These are phyloP conservation scores for Pelargonium australe DNA, from an alignment of 441 rosid genomes.

Conservation along the genomic window DNA sequence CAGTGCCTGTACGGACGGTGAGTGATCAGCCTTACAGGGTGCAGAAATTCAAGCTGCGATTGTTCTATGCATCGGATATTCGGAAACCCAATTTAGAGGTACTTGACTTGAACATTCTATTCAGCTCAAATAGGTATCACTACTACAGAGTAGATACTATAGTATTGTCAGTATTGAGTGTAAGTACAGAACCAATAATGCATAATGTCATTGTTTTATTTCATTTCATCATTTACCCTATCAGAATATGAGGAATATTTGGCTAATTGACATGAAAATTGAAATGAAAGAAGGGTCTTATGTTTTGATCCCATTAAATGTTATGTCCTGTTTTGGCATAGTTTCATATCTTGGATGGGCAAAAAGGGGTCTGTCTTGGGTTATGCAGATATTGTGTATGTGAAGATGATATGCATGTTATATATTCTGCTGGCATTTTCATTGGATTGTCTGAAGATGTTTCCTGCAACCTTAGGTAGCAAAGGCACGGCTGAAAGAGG, in stretches of 20 bases:
- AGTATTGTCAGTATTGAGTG: neutral
- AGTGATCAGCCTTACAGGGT: conserved; percentile 95
- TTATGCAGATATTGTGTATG: neutral
- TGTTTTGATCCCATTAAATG: neutral
- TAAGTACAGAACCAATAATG: neutral
- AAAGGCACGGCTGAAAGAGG: conserved; percentile 67
- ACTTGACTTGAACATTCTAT: conserved; percentile 1
- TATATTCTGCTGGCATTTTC: conserved; percentile 1
- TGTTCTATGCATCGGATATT: conserved; percentile 75
- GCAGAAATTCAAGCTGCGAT: conserved; percentile 74
- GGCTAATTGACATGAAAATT: neutral
- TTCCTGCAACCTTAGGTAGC: conserved; percentile 49
- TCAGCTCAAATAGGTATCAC: neutral
- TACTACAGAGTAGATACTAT: neutral
- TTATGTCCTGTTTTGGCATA: no score
- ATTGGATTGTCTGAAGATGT: conserved; percentile 14
- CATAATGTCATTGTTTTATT: neutral
- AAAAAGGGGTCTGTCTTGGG: neutral
- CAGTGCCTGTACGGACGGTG: conserved; percentile 92
- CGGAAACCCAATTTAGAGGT: conserved; percentile 79
- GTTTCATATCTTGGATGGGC: neutral
- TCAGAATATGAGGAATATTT: neutral
- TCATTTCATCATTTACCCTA: neutral
- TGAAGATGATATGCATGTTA: neutral
- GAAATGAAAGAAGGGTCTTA: neutral